Evolutionary conservation across 768 basidiomycete species (phyloP), one percentile per base, ranked within the genome.

Genomic region (Mrakia blollopis): DNA sequence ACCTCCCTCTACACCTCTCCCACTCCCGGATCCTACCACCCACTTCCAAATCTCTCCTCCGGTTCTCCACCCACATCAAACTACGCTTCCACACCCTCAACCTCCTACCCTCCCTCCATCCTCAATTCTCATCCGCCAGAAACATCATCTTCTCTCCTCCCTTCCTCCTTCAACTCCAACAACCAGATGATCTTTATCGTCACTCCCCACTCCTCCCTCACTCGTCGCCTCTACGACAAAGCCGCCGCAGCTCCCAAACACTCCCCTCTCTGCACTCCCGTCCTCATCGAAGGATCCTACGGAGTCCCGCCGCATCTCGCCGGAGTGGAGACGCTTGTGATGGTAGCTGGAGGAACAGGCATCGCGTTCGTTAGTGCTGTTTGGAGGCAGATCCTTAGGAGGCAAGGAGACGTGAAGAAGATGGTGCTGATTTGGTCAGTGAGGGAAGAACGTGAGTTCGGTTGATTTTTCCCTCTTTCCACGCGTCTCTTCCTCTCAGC

Each of bases 271-370:
- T 18, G 1, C 7, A n/a, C 72, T 5, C 39, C 60, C 39, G 72
- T 73, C 1, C 35, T 75, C 21, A 63, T 75, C n/a, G 74, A 75
- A 37, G 74, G 74, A 21, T 67, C 74, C 1, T 75, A 75, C 37
- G 50, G 47, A 6, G 62, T 69, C 1, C 65, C 65, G 28, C 62
- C 47, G 23, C 50, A 69, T 9, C n/a, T 75, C 11, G n/a, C 28
- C 3, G 50, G 65, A n/a, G 67, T 68, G 52, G 74, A 75, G 52
- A 75, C 74, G 21, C 37, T 75, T 32, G 32, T 75, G 37, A 32
- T 75, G 30, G 67, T 75, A 3, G 74, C 65, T n/a, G 74, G 74
- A 16, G 74, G 74, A 32, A 75, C 74, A 13, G 74, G 74, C 13
- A 65, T 75, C 14, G 74, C 74, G 2, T 68, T 52, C 37, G 28